Base-by-base conservation (phyloP, 495 filamentous ascomycete genomes). In the Aspergillus affinis region DNA sequence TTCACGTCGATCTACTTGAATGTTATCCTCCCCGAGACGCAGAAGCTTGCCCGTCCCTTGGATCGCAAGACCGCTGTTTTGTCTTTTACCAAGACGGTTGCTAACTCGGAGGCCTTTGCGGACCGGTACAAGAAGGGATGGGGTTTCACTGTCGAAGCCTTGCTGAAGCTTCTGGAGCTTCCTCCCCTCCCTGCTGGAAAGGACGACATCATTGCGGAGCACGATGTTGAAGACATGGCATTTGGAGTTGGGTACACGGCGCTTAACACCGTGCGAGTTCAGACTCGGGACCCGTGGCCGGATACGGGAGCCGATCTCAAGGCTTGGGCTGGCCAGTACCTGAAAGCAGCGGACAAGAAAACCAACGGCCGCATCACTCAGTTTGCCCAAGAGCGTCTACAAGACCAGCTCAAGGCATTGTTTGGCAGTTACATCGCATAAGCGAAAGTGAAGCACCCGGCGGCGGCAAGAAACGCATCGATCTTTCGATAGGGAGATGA, bases 11-110 rank as follows among this genome's bases (percentile, higher is more conserved):
- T 99, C 57, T 98, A 98, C 74, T 80, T 90, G 4, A 84, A 78
- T 46, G 85, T 98, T 61, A 88, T 99, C 58, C 84, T 98, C 7
- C 91, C 92, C 2, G 88, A 90, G 51, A 95, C 94, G 3, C 86
- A 91, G 69, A 90, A 90, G 72, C 84, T 98, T n/a, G 83, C 87
- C 5, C 84, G 90, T 17, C 92, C 95, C 0, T 72, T 88, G 36
- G 95, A 98, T 69, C 92, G 95, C 59, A 99, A 99, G 74, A 88
- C 88, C 3, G 95, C 93, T 10, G 92, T 97, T 20, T 80, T 98
- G 48, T 95, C 92, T 13, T 86, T 96, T 64, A 91, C 92, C 41
- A 96, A 94, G 77, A 94, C 90, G 6, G 76, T 98, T 41, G 85
- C 90, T 59, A 90, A 92, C 71, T 94, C 90, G 18, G 72, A 84